Percentiles rank a stretch among this genome's conserved stretches.
These are phyloP conservation scores for Perkinsela sp. DNA, from an alignment of 208 protist genomes.

Conservation along the genomic window DNA sequence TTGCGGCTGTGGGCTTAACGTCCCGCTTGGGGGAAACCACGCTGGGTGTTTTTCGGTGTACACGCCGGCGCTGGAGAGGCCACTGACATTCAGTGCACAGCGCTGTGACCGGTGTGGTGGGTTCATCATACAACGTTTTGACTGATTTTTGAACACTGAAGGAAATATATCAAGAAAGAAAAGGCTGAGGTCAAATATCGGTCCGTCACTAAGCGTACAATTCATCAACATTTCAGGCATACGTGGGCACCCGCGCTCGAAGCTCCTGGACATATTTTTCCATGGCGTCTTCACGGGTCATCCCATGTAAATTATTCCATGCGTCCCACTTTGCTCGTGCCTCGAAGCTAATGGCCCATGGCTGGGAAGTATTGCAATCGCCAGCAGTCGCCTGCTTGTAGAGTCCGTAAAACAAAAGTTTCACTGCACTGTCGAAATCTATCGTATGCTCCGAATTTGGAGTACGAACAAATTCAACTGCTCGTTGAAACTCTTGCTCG, in stretches of 20 bases:
- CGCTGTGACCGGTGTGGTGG: background rate
- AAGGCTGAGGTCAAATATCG: too few species aligned
- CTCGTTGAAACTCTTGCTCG: constrained; percentile 48
- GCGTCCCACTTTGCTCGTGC: constrained; percentile 77
- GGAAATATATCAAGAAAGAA: too few species aligned
- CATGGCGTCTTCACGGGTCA: constrained; percentile 60
- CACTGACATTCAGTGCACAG: background rate
- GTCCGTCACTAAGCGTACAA: too few species aligned
- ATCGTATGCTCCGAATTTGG: constrained; percentile 37
- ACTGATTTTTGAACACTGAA: too few species aligned
- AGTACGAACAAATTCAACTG: constrained; percentile 37
- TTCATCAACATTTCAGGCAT: too few species aligned
- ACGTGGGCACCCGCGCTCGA: too few species aligned
- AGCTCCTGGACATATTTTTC: constrained; percentile 45
- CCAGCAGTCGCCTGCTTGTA: constrained; percentile 89
- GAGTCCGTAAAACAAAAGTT: constrained; percentile 74
- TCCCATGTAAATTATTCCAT: constrained; percentile 61
- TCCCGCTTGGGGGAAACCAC: constrained; percentile 24
- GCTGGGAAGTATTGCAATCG: constrained; percentile 49
- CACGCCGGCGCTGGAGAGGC: constrained; percentile 7
- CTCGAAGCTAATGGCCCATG: constrained; percentile 65
- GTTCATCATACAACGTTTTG: too few species aligned
- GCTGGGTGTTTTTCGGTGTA: constrained; percentile 23
- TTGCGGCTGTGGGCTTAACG: constrained; percentile 4
- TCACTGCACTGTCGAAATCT: constrained; percentile 52